A percentile compares a stretch with the other conserved stretches of the same genome.
phyloP scores from a whole-genome alignment of 495 filamentous ascomycete species.

The Ramalina intermedia region DNA sequence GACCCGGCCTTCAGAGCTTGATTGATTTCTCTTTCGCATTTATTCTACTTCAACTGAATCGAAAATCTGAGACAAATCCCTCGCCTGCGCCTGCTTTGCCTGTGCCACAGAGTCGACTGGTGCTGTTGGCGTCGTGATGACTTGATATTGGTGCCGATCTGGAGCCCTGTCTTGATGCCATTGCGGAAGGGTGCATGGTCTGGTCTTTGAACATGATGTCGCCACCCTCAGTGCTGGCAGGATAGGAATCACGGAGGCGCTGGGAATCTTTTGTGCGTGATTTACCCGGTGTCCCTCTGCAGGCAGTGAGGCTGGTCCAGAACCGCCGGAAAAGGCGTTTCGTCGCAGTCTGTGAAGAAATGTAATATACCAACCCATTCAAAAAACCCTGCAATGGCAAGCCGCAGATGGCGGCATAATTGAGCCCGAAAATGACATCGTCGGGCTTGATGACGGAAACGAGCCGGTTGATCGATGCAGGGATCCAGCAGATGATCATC shows the following conservation, averaged over 20 bases:
- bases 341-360: slow-evolving; percentile 33
- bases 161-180: background rate
- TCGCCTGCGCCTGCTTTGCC: background rate
- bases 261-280: background rate
- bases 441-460: slow-evolving; percentile 47
- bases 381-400: slow-evolving; percentile 76
- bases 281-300: background rate
- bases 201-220: background rate
- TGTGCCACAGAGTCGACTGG: background rate
- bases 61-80: background rate
- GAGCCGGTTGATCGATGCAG: slow-evolving; percentile 65
- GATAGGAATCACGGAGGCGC: background rate
- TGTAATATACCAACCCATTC: slow-evolving; percentile 68
- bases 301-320: background rate
- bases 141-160: background rate
- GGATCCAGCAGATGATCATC: slow-evolving; percentile 71
- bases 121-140: background rate
- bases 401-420: slow-evolving; percentile 55
- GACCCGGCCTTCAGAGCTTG: too few species aligned
- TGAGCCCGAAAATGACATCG: slow-evolving; percentile 40
- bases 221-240: background rate
- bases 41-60: background rate
- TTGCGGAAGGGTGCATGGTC: background rate
- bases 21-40: too few species aligned
- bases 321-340: background rate